phyloP scores from a whole-genome alignment of 2,329 filamentous ascomycete species.

The Davidsoniella neocaledoniae region DNA sequence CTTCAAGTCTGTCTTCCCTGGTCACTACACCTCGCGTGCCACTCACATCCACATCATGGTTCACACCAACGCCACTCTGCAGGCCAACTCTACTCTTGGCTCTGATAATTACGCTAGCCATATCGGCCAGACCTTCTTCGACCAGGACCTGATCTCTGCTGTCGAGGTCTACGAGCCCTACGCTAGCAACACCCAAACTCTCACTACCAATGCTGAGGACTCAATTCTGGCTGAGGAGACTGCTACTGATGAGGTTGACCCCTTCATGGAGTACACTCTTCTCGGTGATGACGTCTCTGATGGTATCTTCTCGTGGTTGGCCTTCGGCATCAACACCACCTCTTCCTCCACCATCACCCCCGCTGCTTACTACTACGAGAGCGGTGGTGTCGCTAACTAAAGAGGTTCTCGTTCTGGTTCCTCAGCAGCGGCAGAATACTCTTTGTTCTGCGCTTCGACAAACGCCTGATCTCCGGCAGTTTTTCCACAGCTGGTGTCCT shows the following conservation, averaged over 20 bases:
- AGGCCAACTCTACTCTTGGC: constrained; percentile 32
- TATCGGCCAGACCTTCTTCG: constrained; percentile 47
- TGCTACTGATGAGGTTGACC: constrained; percentile 33
- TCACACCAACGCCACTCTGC: constrained; percentile 20
- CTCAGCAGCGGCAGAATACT: background rate
- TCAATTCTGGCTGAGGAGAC: constrained; percentile 29
- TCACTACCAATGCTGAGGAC: constrained; percentile 35
- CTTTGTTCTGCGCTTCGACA: background rate
- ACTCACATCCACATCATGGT: constrained; percentile 26
- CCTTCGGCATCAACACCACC: constrained; percentile 27
- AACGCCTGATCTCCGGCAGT: background rate
- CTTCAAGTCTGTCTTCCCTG: constrained; percentile 27
- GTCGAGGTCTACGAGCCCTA: constrained; percentile 33
- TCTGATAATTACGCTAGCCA: constrained; percentile 33
- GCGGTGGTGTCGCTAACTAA: constrained; percentile 19
- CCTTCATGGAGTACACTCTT: constrained; percentile 39
- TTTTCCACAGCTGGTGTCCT: background rate
- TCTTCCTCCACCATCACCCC: constrained; percentile 15
- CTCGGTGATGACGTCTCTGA: constrained; percentile 35
- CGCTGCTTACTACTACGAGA: constrained; percentile 20
- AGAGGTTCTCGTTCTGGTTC: background rate
- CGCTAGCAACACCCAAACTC: constrained; percentile 23
- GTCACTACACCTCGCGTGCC: constrained; percentile 26
- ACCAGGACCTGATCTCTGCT: constrained; percentile 33
- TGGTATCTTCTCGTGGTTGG: constrained; percentile 37